A percentile compares a stretch with the other conserved stretches of the same genome.
Evolutionary conservation across 306 rosid species (phyloP).

Genomic region (Ormosia emarginata): DNA sequence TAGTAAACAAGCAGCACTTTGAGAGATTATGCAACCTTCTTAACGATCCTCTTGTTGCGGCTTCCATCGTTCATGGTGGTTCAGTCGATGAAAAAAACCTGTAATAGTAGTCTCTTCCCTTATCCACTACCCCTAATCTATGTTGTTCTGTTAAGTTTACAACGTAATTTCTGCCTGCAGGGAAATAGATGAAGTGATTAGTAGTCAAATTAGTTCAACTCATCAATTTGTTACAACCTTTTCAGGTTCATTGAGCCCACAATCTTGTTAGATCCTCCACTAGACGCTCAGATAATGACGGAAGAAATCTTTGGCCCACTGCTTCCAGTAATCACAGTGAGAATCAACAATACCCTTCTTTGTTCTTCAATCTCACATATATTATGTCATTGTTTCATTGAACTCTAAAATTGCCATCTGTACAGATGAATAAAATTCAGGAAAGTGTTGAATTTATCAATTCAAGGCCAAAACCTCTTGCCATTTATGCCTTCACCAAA

Average conservation of each 20-base stretch:
- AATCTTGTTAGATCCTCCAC: conserved; percentile 82
- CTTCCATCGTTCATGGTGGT: conserved; percentile 79
- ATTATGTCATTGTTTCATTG: conserved; percentile 1
- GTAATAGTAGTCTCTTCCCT: conserved; percentile 37
- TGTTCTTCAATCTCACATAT: background rate
- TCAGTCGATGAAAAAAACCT: conserved; percentile 56
- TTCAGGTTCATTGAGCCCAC: conserved; percentile 87
- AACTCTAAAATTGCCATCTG: background rate
- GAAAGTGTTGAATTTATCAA: conserved; percentile 74
- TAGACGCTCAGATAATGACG: conserved; percentile 59
- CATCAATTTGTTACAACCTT: conserved; percentile 2
- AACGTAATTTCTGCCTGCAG: background rate
- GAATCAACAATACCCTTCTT: conserved; percentile 7
- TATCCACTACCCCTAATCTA: background rate
- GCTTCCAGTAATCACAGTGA: conserved; percentile 90
- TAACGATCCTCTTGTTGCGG: conserved; percentile 60
- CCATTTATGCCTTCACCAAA: conserved; percentile 77
- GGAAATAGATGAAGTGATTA: background rate
- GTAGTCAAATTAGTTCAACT: background rate
- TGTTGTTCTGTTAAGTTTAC: background rate
- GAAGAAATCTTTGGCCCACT: conserved; percentile 94
- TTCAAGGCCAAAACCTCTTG: conserved; percentile 80
- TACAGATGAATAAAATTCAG: conserved; percentile 63
- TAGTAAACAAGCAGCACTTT: conserved; percentile 61
- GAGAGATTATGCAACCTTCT: conserved; percentile 61